A percentile compares a stretch with the other conserved stretches of the same genome.
These are phyloP conservation scores for Coelastrella sp. DNA, from an alignment of 139 green algal species.

Conservation along the genomic window DNA sequence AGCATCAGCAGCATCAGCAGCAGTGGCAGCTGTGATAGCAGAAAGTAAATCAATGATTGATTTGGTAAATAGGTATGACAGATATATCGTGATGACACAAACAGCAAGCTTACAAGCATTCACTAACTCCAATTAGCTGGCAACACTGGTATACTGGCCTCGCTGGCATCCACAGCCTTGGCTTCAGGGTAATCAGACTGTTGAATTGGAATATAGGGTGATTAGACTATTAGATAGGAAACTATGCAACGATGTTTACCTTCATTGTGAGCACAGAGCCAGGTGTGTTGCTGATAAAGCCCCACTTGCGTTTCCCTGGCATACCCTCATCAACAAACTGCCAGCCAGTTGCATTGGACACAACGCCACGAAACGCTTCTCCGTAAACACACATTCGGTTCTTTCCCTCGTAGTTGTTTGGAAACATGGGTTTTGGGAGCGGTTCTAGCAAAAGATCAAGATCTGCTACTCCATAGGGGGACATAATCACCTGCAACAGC, in stretches of 20 bases:
- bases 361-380: conserved; percentile 12
- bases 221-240: too few relatives aligned
- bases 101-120: too few relatives aligned
- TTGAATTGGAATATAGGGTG: too few relatives aligned
- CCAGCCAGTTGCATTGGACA: conserved; percentile 26
- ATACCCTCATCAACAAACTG: conserved; percentile 42
- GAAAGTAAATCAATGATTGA: too few relatives aligned
- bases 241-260: background rate
- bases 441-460: conserved; percentile 16
- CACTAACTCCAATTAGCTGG: too few relatives aligned
- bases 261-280: conserved; percentile 40
- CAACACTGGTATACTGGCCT: too few relatives aligned
- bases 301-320: conserved; percentile 49
- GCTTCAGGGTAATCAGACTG: too few relatives aligned
- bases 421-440: conserved; percentile 51
- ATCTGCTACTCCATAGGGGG: conserved; percentile 44
- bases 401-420: conserved; percentile 38
- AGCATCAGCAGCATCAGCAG: background rate
- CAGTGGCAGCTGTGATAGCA: background rate
- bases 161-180: too few relatives aligned
- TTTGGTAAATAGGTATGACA: too few relatives aligned
- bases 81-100: too few relatives aligned
- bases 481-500: conserved; percentile 29
- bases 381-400: conserved; percentile 46
- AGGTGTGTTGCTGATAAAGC: conserved; percentile 33